Base-by-base conservation (phyloP, 73 alveolate species). In the Urostyla sp. region DNA sequence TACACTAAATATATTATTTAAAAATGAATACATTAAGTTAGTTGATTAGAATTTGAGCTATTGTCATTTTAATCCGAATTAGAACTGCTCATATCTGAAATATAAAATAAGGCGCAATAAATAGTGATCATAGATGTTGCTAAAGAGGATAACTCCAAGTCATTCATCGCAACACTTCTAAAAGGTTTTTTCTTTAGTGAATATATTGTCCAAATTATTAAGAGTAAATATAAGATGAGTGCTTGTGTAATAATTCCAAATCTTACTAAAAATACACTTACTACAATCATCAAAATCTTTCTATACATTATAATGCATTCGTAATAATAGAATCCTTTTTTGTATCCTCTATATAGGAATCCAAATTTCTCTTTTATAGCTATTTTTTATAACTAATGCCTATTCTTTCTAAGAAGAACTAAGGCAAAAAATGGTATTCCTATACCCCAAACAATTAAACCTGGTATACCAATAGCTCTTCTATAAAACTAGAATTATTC, bases 281-380 rank as follows among this genome's bases (percentile, higher is more conserved):
- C 73, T 7, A 69, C 26, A 8, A 80, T 58, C 32, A 86, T 2
- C 0, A 60, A 48, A 43, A 79, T 40, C 34, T 86, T 86, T 34
- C 94, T 79, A 58, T 79, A 86, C 67, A 86, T 24, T 16, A 86
- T 86, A 32, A 86, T 23, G 0, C 63, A 35, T 44, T 86, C 94
- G 90, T 90, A 86, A 46, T 67, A 79, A 67, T 50, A 86, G 0
- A 18, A 27, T 28, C 37, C 43, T 27, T 40, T 28, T 30, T 67
- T 46, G 61, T 79, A 86, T 2, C 90, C 90, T 36, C 43, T 32
- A 40, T n/a, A 73, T 16, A 86, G 44, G 43, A 78, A 86, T 0
- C 90, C 94, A 51, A 32, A 86, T 67, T 57, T 46, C 43, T 46
- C 26, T 59, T 72, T 75, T 3, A 54, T 55, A 2, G 36, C 80